These are phyloP conservation scores for Dicorynia guianensis DNA, from an alignment of 306 rosid species.

Conservation along the genomic window DNA sequence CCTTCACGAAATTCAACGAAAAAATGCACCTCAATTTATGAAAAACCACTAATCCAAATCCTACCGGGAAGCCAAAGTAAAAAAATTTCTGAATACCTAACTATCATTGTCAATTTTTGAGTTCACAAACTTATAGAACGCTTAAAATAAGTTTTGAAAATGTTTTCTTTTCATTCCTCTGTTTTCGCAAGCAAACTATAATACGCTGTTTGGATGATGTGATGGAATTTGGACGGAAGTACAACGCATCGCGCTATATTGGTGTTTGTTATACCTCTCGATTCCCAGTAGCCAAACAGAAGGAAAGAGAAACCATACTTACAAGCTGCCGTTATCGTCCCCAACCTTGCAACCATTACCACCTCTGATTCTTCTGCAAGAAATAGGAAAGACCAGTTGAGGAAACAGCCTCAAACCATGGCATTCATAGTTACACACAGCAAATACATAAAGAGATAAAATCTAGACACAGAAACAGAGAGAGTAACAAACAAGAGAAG, in stretches of 20 bases:
- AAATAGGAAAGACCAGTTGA: slow-evolving; percentile 47
- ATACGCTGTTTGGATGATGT: slow-evolving; percentile 9
- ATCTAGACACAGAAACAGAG: slow-evolving; percentile 16
- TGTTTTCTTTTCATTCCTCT: background rate
- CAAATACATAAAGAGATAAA: slow-evolving; percentile 29
- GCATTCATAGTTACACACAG: slow-evolving; percentile 24
- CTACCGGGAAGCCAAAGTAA: background rate
- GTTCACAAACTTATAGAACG: background rate
- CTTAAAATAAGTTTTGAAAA: background rate
- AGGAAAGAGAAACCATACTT: slow-evolving; percentile 37
- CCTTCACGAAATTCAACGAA: slow-evolving; percentile 52
- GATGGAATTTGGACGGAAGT: background rate
- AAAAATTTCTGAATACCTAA: slow-evolving; percentile 6
- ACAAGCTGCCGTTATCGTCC: slow-evolving; percentile 97
- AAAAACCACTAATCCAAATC: background rate
- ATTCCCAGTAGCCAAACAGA: background rate
- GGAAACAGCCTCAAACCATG: slow-evolving; percentile 40
- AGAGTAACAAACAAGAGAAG: slow-evolving; percentile 6
- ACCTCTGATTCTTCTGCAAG: slow-evolving; percentile 90
- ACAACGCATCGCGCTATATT: background rate
- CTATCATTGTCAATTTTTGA: background rate
- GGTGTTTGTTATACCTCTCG: background rate
- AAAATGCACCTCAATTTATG: background rate
- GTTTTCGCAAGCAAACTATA: slow-evolving; percentile 4
- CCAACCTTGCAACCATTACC: slow-evolving; percentile 99